Conservation (phyloP, 768 basidiomycete species). For the Trichaptum fuscoviolaceum region DNA sequence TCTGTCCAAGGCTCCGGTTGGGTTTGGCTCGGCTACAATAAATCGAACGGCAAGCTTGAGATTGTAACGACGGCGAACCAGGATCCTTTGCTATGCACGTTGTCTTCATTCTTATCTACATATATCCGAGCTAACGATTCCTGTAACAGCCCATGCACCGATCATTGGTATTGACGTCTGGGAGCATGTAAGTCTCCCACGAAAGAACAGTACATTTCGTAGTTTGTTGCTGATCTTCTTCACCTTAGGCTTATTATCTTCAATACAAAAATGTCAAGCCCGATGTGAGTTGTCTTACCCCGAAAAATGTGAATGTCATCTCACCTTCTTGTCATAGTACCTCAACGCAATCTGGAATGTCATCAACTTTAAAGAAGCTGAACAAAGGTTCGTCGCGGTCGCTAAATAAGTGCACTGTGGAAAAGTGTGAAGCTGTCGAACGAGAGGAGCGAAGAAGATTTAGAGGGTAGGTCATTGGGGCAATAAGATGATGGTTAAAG, state of each 20-base stretch:
- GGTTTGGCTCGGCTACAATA: conserved; percentile 92
- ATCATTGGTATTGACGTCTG: conserved; percentile 97
- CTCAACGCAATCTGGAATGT: conserved; percentile 94
- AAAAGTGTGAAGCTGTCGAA: too few species aligned
- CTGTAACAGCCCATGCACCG: conserved; percentile 64
- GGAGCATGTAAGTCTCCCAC: conserved; percentile 68
- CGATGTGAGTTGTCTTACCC: conserved; percentile 55
- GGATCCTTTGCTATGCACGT: conserved; percentile 76
- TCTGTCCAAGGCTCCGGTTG: conserved; percentile 96
- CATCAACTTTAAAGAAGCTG: conserved; percentile 93
- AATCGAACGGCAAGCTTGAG: conserved; percentile 67
- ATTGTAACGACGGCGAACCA: conserved; percentile 94
- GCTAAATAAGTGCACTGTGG: background rate
- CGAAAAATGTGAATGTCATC: background rate
- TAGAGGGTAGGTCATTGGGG: too few species aligned
- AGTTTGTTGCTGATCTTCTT: background rate
- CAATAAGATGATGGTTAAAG: too few species aligned
- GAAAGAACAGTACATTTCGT: background rate
- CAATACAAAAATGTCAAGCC: conserved; percentile 92
- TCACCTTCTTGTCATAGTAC: conserved; percentile 50
- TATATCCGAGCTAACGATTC: background rate
- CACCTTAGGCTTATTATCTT: conserved; percentile 58
- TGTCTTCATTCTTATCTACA: background rate
- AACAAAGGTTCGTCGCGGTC: conserved; percentile 35
- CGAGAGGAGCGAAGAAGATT: too few species aligned